Base-by-base conservation (phyloP, 768 basidiomycete species). In the Tulasnella sp. region DNA sequence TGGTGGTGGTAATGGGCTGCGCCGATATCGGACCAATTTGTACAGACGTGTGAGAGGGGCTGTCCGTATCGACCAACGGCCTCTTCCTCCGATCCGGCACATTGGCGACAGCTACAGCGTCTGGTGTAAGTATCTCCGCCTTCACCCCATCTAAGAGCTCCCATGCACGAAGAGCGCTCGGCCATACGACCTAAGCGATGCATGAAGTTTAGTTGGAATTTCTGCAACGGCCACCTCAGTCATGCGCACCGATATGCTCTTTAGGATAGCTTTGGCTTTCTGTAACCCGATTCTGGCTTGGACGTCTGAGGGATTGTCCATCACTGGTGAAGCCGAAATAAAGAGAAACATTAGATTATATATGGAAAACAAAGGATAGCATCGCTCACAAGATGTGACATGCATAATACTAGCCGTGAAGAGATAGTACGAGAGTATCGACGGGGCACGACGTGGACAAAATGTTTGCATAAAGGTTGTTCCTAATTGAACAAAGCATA, bases 241-340 rank as follows among this genome's bases (percentile, higher is more conserved):
- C 41, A 15, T 25, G 25, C 62, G 30, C 11, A 42, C 22, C 38
- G 50, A 9, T 54, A 44, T 49, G n/a, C 45, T 22, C 52, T 58
- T 49, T 7, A 59, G 31, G 29, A 61, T 54, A 9, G 31, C 45
- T 65, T 60, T 65, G 21, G 65, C 49, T 44, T 63, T 61, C 31
- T 61, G 25, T 34, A 66, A 58, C 31, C 45, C 53, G 22, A 52
- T 41, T 9, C 62, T 38, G 0, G 65, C 54, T 44, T 62, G 65
- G 12, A 62, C 53, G 56, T 66, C 65, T 5, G 49, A 43, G 12
- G 62, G 62, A 27, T 68, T 69, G n/a, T 84, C 83, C 0, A 72
- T 66, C 31, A 63, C 63, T 64, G 17, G 11, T 2, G 30, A 54
- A 42, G n/a, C 5, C 24, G 43, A 15, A 38, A 38, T 5, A 15